Percentiles rank a stretch among this genome's conserved stretches.
Evolutionary conservation across 331 rosid species (phyloP).

Genomic region (Telfairia occidentalis): DNA sequence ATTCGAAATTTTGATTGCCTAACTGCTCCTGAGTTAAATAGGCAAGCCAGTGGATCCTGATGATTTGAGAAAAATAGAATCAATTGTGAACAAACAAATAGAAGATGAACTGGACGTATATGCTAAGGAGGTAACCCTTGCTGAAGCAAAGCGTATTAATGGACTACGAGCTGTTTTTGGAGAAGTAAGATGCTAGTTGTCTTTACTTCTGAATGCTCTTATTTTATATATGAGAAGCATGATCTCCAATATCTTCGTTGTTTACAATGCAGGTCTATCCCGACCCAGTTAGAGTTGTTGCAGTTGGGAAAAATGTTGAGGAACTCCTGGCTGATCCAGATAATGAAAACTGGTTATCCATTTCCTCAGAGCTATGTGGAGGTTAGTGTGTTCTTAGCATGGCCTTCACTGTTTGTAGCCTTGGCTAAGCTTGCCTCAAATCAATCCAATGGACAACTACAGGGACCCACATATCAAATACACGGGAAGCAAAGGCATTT

Average conservation of each 20-base stretch:
- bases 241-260: constrained; percentile 8
- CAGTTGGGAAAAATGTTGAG: constrained; percentile 76
- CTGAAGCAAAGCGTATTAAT: constrained; percentile 61
- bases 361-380: constrained; percentile 91
- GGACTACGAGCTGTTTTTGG: constrained; percentile 98
- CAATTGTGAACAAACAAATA: constrained; percentile 81
- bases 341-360: constrained; percentile 56
- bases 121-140: constrained; percentile 61
- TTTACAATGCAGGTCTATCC: constrained; percentile 70
- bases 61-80: constrained; percentile 64
- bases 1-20: constrained; percentile 4
- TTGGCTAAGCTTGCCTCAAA: constrained; percentile 16
- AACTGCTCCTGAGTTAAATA: constrained; percentile 28
- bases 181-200: constrained; percentile 47
- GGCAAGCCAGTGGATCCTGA: constrained; percentile 83
- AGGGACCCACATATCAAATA: constrained; percentile 91
- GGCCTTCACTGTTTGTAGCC: constrained; percentile 3
- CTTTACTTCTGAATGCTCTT: constrained; percentile 3
- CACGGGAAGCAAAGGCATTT: constrained; percentile 85
- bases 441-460: constrained; percentile 18
- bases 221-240: not conserved
- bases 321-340: constrained; percentile 74
- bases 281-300: constrained; percentile 89
- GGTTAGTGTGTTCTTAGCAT: constrained; percentile 31
- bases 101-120: constrained; percentile 62